Conservation (phyloP, 345 rosid species). For the Populus alba region DNA sequence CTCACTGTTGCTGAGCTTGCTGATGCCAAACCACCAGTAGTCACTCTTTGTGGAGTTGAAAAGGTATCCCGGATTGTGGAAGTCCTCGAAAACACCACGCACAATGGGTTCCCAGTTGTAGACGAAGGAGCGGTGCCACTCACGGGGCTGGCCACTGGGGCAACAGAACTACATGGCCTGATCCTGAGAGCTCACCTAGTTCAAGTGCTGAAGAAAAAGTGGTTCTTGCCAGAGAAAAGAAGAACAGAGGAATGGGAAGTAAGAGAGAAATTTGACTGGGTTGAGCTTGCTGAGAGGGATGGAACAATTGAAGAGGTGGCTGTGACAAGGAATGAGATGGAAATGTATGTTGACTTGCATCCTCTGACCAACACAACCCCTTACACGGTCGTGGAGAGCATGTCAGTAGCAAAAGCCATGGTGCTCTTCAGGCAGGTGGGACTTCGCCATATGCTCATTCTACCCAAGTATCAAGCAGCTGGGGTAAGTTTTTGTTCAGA, state of each 20-base stretch:
- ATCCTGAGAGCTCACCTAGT: constrained; percentile 80
- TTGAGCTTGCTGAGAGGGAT: constrained; percentile 75
- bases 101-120: constrained; percentile 69
- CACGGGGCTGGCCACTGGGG: constrained; percentile 33
- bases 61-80: constrained; percentile 76
- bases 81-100: constrained; percentile 67
- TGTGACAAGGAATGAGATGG: constrained; percentile 72
- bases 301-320: constrained; percentile 61
- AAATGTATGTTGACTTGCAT: constrained; percentile 82
- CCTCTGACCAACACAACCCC: constrained; percentile 89
- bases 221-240: constrained; percentile 74
- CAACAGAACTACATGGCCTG: constrained; percentile 62
- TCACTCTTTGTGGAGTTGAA: constrained; percentile 69
- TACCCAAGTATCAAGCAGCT: constrained; percentile 66
- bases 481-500: constrained; percentile 50
- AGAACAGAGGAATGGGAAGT: constrained; percentile 87
- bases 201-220: constrained; percentile 67
- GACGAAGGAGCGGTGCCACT: constrained; percentile 48
- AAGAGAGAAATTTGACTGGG: constrained; percentile 67
- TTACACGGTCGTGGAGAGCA: constrained; percentile 76
- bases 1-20: constrained; percentile 78
- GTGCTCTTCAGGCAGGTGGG: constrained; percentile 81
- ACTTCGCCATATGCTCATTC: constrained; percentile 70
- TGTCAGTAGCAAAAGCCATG: constrained; percentile 89
- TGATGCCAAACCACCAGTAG: constrained; percentile 66